phyloP scores from a whole-genome alignment of 768 basidiomycete species.

The Lentinula detonsa region DNA sequence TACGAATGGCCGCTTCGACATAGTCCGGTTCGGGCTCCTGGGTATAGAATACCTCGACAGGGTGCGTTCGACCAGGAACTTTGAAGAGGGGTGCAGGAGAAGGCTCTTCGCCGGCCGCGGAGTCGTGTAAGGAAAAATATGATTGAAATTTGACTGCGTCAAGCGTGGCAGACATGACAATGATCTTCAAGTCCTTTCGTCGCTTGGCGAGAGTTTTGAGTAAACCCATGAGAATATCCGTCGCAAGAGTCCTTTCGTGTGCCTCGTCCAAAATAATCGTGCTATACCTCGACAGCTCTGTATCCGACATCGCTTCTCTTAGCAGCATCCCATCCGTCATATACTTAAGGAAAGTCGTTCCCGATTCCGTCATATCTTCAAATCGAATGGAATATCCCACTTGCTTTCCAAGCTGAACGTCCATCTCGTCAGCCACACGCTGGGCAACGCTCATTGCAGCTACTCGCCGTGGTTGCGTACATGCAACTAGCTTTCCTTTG shows the following conservation, averaged over 20 bases:
- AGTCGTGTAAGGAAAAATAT: slow-evolving; percentile 63
- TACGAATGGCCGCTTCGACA: slow-evolving; percentile 93
- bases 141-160: slow-evolving; percentile 96
- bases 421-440: slow-evolving; percentile 99
- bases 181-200: slow-evolving; percentile 89
- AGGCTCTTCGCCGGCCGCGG: slow-evolving; percentile 21
- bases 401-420: slow-evolving; percentile 88
- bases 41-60: slow-evolving; percentile 93
- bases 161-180: slow-evolving; percentile 97
- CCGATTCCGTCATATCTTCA: slow-evolving; percentile 90
- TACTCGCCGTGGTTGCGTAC: slow-evolving; percentile 94
- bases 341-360: slow-evolving; percentile 95
- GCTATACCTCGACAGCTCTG: slow-evolving; percentile 81
- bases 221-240: slow-evolving; percentile 97
- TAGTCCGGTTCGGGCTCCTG: slow-evolving; percentile 93
- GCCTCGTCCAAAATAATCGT: slow-evolving; percentile 99
- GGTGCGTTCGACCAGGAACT: slow-evolving; percentile 89
- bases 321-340: slow-evolving; percentile 99
- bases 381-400: slow-evolving; percentile 99
- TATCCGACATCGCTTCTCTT: slow-evolving; percentile 98
- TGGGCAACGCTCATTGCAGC: slow-evolving; percentile 98
- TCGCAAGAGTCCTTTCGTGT: slow-evolving; percentile 95
- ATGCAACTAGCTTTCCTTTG: slow-evolving; percentile 87
- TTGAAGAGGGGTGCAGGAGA: slow-evolving; percentile 71
- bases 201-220: slow-evolving; percentile 79